Percentiles rank a stretch among this genome's conserved stretches.
Conservation (phyloP, 441 rosid genomes). For the Gossypium lobatum region DNA sequence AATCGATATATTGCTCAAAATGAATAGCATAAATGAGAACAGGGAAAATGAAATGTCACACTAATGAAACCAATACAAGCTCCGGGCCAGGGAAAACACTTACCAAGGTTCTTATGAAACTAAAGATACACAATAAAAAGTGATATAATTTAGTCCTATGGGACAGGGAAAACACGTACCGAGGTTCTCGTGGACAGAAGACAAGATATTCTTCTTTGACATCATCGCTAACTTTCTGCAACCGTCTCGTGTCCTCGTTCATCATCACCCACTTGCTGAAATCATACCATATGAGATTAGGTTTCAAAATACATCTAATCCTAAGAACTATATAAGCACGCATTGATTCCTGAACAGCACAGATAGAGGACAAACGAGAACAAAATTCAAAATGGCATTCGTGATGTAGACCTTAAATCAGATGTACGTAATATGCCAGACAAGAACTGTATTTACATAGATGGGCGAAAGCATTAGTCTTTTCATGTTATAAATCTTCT, state of each 20-base stretch:
- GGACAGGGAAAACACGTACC: constrained; percentile 32
- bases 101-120: constrained; percentile 56
- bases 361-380: not conserved
- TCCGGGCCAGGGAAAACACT: not conserved
- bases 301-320: constrained; percentile 1
- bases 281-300: constrained; percentile 23
- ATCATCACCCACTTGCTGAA: constrained; percentile 99
- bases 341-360: not conserved
- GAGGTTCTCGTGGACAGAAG: constrained; percentile 66
- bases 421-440: too few species aligned
- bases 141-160: not conserved
- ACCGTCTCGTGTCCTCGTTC: constrained; percentile 88
- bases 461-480: not conserved
- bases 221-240: constrained; percentile 84
- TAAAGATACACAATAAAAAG: not conserved
- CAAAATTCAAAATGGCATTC: too few species aligned
- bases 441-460: too few species aligned
- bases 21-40: too few species aligned
- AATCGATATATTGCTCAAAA: not conserved
- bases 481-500: not conserved
- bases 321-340: constrained; percentile 6
- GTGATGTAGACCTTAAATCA: too few species aligned
- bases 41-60: too few species aligned
- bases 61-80: not conserved
- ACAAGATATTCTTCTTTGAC: constrained; percentile 78